phyloP scores from a whole-genome alignment of 106 monocot genomes.

The Iris macrosiphon region DNA sequence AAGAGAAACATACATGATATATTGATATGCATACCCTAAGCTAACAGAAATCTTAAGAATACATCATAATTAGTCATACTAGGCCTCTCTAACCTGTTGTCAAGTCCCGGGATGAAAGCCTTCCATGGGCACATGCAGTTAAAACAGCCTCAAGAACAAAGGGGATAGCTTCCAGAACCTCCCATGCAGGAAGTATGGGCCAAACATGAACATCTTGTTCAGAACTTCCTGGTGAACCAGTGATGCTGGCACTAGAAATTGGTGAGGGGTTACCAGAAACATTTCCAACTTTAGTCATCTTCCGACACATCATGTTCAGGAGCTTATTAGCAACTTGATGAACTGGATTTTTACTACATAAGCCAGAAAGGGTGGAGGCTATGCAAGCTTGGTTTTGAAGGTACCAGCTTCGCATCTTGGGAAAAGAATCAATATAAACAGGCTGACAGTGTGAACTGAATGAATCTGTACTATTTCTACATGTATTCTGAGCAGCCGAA shows the following conservation, averaged over 20 bases:
- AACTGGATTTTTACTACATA: constrained; percentile 51
- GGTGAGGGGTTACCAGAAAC: constrained; percentile 31
- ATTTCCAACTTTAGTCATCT: constrained; percentile 55
- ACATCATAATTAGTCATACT: too few relatives aligned
- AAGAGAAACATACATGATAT: too few relatives aligned
- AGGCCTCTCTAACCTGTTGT: constrained; percentile 71
- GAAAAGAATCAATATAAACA: constrained; percentile 84
- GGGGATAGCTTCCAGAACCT: constrained; percentile 81
- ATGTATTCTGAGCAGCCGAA: constrained; percentile 14
- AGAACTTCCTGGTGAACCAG: constrained; percentile 38
- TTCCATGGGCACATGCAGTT: constrained; percentile 81
- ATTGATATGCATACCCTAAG: too few relatives aligned
- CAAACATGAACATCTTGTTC: constrained; percentile 43
- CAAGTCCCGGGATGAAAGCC: constrained; percentile 82
- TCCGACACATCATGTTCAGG: constrained; percentile 69
- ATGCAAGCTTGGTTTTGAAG: constrained; percentile 91
- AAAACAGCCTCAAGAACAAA: constrained; percentile 89
- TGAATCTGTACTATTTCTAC: neutral
- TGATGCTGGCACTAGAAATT: constrained; percentile 42
- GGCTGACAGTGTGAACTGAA: constrained; percentile 21
- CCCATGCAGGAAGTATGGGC: constrained; percentile 75
- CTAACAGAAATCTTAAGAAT: too few relatives aligned
- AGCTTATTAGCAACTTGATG: constrained; percentile 82
- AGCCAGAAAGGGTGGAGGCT: constrained; percentile 71
- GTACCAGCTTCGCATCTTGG: constrained; percentile 81